Evolutionary conservation across 495 filamentous ascomycete species (phyloP).

Genomic region (Podospora appendiculata): DNA sequence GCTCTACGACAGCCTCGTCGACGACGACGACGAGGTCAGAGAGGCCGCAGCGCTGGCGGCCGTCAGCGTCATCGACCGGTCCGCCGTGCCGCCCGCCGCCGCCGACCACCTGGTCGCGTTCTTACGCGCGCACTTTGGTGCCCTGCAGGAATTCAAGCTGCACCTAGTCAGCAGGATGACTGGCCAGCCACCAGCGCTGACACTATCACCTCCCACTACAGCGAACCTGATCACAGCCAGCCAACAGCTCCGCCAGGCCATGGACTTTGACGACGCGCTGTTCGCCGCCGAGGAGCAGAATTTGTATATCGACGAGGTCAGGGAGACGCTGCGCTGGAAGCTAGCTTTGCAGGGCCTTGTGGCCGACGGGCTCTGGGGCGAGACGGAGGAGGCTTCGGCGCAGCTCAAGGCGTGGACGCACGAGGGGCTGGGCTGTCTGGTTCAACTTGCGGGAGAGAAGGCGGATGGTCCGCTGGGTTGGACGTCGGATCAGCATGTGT

Average conservation of each 20-base stretch:
- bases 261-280: constrained; percentile 59
- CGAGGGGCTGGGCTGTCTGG: constrained; percentile 46
- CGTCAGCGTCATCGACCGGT: constrained; percentile 24
- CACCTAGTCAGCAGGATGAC: constrained; percentile 27
- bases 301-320: constrained; percentile 71
- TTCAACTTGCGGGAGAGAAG: constrained; percentile 20
- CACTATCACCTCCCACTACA: neutral
- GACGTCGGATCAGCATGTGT: constrained; percentile 64
- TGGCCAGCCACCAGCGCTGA: constrained; percentile 14
- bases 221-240: constrained; percentile 28
- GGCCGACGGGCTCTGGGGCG: constrained; percentile 5
- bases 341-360: constrained; percentile 30
- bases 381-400: neutral
- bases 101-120: constrained; percentile 27
- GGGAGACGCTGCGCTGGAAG: constrained; percentile 62
- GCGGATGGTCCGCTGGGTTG: constrained; percentile 64
- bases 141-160: constrained; percentile 20
- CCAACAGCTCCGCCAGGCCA: constrained; percentile 37
- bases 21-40: constrained; percentile 87
- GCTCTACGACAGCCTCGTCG: constrained; percentile 57
- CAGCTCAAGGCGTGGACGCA: constrained; percentile 44
- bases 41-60: constrained; percentile 49
- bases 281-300: constrained; percentile 91
- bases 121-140: constrained; percentile 19
- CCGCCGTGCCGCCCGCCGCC: constrained; percentile 34